Evolutionary conservation across 495 filamentous ascomycete species (phyloP).

Genomic region (Xylaria scruposa): DNA sequence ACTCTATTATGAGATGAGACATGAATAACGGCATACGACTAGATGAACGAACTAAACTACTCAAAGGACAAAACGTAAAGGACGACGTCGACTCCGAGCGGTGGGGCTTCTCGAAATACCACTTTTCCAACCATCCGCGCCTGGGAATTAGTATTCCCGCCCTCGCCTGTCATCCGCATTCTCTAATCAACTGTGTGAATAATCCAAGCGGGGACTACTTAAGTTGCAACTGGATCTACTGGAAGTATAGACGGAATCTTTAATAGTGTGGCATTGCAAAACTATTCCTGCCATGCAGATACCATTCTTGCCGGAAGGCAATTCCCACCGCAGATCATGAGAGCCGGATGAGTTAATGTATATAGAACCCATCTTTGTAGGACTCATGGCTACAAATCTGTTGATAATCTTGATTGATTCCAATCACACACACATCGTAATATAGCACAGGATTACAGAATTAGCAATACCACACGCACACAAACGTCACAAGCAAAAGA

Average conservation of each 20-base stretch:
- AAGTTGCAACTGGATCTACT: background rate
- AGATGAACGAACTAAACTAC: constrained; percentile 2
- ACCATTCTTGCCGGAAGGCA: background rate
- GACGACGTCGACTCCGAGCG: too few relatives aligned
- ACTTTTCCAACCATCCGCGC: background rate
- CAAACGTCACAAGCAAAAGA: background rate
- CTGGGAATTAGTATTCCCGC: background rate
- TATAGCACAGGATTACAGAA: background rate
- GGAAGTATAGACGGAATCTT: too few relatives aligned
- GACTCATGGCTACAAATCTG: background rate
- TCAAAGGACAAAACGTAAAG: background rate
- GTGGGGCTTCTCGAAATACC: background rate
- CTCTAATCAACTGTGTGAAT: background rate
- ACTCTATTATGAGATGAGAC: background rate
- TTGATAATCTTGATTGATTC: background rate
- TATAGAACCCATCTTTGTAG: background rate
- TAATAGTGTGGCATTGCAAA: background rate
- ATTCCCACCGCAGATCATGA: background rate
- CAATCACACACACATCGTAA: background rate
- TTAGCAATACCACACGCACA: background rate
- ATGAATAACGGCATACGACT: constrained; percentile 12
- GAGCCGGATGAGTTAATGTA: constrained; percentile 8
- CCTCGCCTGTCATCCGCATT: background rate
- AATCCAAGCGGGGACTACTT: background rate
- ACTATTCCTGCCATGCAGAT: background rate